Evolutionary conservation across 352 stramenopile genomes (phyloP).

Genomic region (Phytophthora sojae): DNA sequence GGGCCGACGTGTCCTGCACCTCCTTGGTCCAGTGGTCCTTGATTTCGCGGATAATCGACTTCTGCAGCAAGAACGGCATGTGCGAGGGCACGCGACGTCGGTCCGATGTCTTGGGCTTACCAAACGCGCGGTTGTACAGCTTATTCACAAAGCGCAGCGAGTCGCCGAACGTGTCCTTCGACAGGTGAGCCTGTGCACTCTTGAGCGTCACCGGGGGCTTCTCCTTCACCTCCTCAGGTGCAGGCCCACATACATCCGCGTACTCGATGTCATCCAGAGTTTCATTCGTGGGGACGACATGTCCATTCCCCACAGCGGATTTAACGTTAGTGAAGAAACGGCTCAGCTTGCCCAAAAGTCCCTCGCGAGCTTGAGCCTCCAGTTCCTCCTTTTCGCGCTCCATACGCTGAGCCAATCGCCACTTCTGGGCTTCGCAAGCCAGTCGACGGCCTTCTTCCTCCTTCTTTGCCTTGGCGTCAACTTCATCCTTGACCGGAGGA

Average conservation of each 20-base stretch:
- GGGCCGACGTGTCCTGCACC: constrained; percentile 77
- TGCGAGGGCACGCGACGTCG: constrained; percentile 92
- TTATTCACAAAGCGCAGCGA: constrained; percentile 94
- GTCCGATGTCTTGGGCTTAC: constrained; percentile 53
- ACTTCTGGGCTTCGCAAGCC: constrained; percentile 69
- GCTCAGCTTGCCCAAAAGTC: constrained; percentile 18
- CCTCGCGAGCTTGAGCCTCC: constrained; percentile 22
- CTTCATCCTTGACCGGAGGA: constrained; percentile 21
- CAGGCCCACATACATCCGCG: constrained; percentile 62
- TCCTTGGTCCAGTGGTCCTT: constrained; percentile 83
- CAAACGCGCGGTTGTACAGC: constrained; percentile 91
- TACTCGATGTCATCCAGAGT: constrained; percentile 75
- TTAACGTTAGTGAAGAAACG: constrained; percentile 37
- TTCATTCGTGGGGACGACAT: constrained; percentile 51
- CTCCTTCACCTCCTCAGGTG: constrained; percentile 13
- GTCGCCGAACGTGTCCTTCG: constrained; percentile 92
- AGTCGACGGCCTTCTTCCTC: constrained; percentile 67
- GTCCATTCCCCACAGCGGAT: constrained; percentile 43
- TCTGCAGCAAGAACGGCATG: constrained; percentile 96
- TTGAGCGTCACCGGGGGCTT: constrained; percentile 32
- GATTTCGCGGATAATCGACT: constrained; percentile 89
- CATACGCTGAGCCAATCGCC: constrained; percentile 50
- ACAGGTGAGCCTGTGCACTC: constrained; percentile 62
- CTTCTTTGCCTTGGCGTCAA: constrained; percentile 44
- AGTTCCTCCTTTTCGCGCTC: constrained; percentile 34